Evolutionary conservation across 75 land plant genomes (phyloP).

Genomic region (Pseudotsuga menziesii): DNA sequence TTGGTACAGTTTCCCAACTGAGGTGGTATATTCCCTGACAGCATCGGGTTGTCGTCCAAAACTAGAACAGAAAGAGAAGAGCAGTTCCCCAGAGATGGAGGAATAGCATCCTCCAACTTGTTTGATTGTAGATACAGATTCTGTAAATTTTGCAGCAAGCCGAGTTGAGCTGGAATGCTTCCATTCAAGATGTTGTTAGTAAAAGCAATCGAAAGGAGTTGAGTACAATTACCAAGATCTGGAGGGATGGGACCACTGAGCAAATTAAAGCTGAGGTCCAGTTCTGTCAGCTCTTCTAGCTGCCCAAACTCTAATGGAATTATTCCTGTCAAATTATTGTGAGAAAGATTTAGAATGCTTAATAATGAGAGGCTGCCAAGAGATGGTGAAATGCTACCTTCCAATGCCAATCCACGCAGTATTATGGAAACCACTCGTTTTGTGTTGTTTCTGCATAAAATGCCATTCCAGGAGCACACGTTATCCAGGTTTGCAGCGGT

Average conservation of each 20-base stretch:
- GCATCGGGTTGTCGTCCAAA: too few relatives aligned
- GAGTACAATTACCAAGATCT: neutral
- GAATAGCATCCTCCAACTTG: too few relatives aligned
- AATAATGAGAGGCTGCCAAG: slow-evolving; percentile 10
- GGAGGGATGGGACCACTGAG: neutral
- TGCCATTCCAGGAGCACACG: too few relatives aligned
- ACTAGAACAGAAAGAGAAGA: too few relatives aligned
- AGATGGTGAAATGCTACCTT: slow-evolving; percentile 6
- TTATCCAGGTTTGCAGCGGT: too few relatives aligned
- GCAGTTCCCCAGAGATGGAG: too few relatives aligned
- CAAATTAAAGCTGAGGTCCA: neutral
- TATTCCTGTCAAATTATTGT: slow-evolving; percentile 32
- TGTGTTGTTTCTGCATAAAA: too few relatives aligned
- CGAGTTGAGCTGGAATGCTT: neutral
- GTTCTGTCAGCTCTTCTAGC: neutral
- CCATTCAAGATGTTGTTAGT: neutral
- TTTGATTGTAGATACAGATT: too few relatives aligned
- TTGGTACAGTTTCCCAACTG: too few relatives aligned
- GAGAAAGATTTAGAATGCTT: slow-evolving; percentile 10
- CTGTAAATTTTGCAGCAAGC: neutral
- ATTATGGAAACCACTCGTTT: too few relatives aligned
- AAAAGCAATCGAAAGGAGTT: neutral
- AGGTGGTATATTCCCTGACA: too few relatives aligned
- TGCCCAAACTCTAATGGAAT: slow-evolving; percentile 44
- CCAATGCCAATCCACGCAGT: too few relatives aligned